These are phyloP conservation scores for Dryas integrifolia DNA, from an alignment of 331 rosid species.

Conservation along the genomic window DNA sequence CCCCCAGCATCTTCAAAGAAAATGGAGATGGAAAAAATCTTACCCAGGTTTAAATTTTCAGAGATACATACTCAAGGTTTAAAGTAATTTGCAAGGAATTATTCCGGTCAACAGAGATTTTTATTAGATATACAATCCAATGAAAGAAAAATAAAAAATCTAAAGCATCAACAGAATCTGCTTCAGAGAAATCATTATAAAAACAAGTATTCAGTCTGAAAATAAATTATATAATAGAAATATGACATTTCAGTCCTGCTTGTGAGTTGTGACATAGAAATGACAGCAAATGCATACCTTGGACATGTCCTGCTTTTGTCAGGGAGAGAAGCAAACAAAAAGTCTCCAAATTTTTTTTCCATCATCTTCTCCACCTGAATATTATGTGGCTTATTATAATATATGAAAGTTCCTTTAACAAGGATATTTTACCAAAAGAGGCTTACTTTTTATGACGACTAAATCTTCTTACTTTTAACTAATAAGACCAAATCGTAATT, in stretches of 20 bases:
- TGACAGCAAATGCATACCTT: slow-evolving; percentile 46
- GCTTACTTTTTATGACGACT: not conserved
- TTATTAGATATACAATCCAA: not conserved
- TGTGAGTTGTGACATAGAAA: not conserved
- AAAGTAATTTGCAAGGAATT: not conserved
- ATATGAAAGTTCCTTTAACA: not conserved
- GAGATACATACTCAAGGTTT: not conserved
- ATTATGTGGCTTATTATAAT: slow-evolving; percentile 7
- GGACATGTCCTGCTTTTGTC: slow-evolving; percentile 73
- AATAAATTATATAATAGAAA: not conserved
- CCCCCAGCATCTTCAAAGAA: not conserved
- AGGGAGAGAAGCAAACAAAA: slow-evolving; percentile 67
- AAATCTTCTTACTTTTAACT: not conserved
- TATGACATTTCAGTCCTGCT: not conserved
- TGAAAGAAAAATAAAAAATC: not conserved
- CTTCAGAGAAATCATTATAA: not conserved
- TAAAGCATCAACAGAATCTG: not conserved
- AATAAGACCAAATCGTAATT: not conserved
- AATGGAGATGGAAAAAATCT: not conserved
- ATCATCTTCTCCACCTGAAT: slow-evolving; percentile 94
- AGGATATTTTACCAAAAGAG: not conserved
- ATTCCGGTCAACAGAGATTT: not conserved
- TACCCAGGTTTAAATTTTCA: not conserved
- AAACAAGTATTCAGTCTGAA: no score
- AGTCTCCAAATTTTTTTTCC: slow-evolving; percentile 77